These are phyloP conservation scores for Capronia epimyces DNA, from an alignment of 2,329 filamentous ascomycete species.

Conservation along the genomic window DNA sequence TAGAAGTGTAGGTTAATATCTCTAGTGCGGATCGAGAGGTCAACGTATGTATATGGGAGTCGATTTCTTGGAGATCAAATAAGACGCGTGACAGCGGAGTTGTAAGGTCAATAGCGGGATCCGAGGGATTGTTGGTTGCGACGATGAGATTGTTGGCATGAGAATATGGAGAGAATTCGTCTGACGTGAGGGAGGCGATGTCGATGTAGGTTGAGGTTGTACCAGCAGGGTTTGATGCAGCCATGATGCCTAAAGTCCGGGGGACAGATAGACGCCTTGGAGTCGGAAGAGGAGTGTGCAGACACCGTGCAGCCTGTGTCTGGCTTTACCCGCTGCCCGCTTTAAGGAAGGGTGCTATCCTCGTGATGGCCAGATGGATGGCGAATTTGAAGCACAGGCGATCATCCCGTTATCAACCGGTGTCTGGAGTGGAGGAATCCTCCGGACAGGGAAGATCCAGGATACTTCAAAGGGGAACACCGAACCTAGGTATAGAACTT, in stretches of 20 bases:
- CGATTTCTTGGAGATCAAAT: conserved; percentile 94
- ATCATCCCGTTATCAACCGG: too few relatives aligned
- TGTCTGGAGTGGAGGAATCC: too few relatives aligned
- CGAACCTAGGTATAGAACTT: too few relatives aligned
- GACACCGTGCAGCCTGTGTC: not conserved
- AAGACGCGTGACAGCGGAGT: conserved; percentile 89
- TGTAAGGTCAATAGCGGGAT: conserved; percentile 84
- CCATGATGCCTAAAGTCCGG: not conserved
- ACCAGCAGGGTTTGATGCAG: conserved; percentile 1
- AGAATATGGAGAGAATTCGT: conserved; percentile 69
- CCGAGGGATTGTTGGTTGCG: conserved; percentile 84
- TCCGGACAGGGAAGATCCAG: too few relatives aligned
- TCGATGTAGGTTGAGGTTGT: conserved; percentile 65
- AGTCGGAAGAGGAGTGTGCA: too few relatives aligned
- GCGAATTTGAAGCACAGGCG: too few relatives aligned
- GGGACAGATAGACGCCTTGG: too few relatives aligned
- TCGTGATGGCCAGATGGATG: too few relatives aligned
- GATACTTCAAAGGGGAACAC: too few relatives aligned
- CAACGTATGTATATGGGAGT: conserved; percentile 87
- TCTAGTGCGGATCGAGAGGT: conserved; percentile 79
- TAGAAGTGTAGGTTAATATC: conserved; percentile 69
- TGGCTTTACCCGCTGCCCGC: too few relatives aligned
- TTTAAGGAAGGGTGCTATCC: too few relatives aligned
- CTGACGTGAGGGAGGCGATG: conserved; percentile 83
- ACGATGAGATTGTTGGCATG: conserved; percentile 89